Evolutionary conservation across 108 stramenopile genomes (phyloP), one percentile per base, ranked within the genome.

Genomic region (Mayamaea pseudoterrestris): DNA sequence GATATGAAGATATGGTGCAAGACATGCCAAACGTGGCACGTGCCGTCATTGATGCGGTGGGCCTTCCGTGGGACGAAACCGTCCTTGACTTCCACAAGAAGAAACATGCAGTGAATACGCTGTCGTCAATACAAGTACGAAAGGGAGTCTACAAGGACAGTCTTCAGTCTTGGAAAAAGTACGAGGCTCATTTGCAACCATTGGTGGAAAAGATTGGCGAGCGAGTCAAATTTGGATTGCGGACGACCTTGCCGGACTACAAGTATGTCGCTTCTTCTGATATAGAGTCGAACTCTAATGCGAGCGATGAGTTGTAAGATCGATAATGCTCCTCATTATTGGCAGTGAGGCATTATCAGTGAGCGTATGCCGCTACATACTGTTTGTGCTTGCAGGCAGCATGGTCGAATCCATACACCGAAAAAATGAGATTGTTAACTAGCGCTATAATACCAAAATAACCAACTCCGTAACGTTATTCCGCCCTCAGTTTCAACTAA

Each of bases 11-110:
- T 50, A 69, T 86, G 69, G 84, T 84, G 2, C 54, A 68, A 24
- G 82, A 86, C 53, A 67, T 80, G 56, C 69, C 77, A 1, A 68
- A 63, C 20, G 55, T 83, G 5, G 73, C 83, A 21, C 67, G 50
- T 27, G 55, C 59, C 16, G 53, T 80, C 41, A 71, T 79, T 30
- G 59, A 73, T 26, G 58, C 66, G 5, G 58, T 57, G 20, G 69
- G 71, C 0, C 58, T 78, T 7, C 60, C 58, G 1, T 83, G 82
- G 80, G 70, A 83, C 42, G 78, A 78, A 5, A 50, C 48, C 18
- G 76, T 87, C 5, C 61, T 88, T 37, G 67, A 81, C 24, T 93
- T 88, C 52, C 83, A 88, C 50, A 82, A 85, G 68, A 81, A 80
- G 51, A 87, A 88, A 36, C 83, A 84, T n/a, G 78, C 76, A 30